Conservation (phyloP, 2,329 filamentous ascomycete species). For the Rutstroemia sp. region DNA sequence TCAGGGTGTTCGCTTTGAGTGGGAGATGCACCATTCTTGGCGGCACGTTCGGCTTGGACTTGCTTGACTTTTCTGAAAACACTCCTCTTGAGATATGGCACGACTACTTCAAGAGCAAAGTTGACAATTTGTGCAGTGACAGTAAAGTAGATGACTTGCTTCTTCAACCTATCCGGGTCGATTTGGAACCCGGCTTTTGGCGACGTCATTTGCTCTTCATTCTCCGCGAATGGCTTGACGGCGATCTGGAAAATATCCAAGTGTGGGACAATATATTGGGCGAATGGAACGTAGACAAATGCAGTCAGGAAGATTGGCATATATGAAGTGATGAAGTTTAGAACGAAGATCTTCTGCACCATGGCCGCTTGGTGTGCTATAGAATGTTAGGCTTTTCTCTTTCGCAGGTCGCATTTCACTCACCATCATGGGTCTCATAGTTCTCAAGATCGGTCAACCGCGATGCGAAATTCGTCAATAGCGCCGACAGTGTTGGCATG, state of each 20-base stretch:
- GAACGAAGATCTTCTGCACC: conserved; percentile 87
- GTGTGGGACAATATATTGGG: conserved; percentile 73
- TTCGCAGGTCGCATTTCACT: conserved; percentile 6
- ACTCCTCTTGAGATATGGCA: conserved; percentile 78
- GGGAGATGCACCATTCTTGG: conserved; percentile 40
- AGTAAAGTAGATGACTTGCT: conserved; percentile 93
- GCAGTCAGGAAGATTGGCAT: conserved; percentile 86
- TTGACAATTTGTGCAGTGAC: conserved; percentile 90
- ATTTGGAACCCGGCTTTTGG: conserved; percentile 63
- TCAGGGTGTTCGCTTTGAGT: conserved; percentile 57
- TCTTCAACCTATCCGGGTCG: conserved; percentile 74
- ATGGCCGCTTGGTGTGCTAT: conserved; percentile 72
- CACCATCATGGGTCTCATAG: conserved; percentile 75
- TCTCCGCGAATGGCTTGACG: conserved; percentile 67
- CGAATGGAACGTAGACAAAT: conserved; percentile 92
- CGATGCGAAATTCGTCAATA: conserved; percentile 71
- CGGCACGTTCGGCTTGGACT: conserved; percentile 54
- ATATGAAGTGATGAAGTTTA: conserved; percentile 96
- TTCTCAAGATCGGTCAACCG: conserved; percentile 80
- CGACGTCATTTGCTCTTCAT: conserved; percentile 59
- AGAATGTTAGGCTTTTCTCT: background rate
- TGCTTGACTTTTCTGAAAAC: conserved; percentile 73
- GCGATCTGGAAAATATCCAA: conserved; percentile 73
- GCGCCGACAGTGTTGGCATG: conserved; percentile 68
- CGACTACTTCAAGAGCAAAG: conserved; percentile 73